Evolutionary conservation across 371 early-diverging fungal species (phyloP), one percentile per base, ranked within the genome.

Genomic region (Mucor plumbeus): DNA sequence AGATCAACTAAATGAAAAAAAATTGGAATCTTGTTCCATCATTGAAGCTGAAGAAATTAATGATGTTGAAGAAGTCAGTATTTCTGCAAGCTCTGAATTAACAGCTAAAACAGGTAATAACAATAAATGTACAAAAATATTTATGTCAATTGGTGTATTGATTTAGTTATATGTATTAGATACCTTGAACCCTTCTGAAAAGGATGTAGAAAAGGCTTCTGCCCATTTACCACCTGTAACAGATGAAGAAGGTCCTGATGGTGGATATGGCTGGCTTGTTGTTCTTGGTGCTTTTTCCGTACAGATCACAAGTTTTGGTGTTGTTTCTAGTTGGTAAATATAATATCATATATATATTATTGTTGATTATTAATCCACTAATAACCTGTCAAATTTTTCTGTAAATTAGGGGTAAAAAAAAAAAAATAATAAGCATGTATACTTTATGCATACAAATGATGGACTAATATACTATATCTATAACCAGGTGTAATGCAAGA

Each of bases 241-340:
- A 4, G 67, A 60, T 21, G 67, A 53, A 26, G 59, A 57, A n/a
- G 88, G 86, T 0, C 50, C 38, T 34, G 90, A 88, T 61, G 87
- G 89, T 21, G 69, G 80, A 1, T 83, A 81, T 44, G 90, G 86
- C 0, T 91, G 90, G 90, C 43, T 83, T 0, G 85, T 88, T 4
- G 88, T 88, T 9, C 59, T 78, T 0, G 80, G 87, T 2, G 81
- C 85, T 4, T 90, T 87, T 71, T 55, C 85, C 9, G 83, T 83
- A 53, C 85, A 87, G 60, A 78, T 87, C 65, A 79, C 79, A 44
- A 78, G 82, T 14, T 86, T 89, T 56, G 90, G 91, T 36, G 64
- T 71, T 0, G 62, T 77, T 5, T 56, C 74, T 34, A 65, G 70
- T 15, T 81, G 81, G 81, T 61, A 61, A 61, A 11, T 48, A 44